A percentile compares a stretch with the other conserved stretches of the same genome.
phyloP scores from a whole-genome alignment of 495 filamentous ascomycete genomes.

The Chaetomidium leptoderma region DNA sequence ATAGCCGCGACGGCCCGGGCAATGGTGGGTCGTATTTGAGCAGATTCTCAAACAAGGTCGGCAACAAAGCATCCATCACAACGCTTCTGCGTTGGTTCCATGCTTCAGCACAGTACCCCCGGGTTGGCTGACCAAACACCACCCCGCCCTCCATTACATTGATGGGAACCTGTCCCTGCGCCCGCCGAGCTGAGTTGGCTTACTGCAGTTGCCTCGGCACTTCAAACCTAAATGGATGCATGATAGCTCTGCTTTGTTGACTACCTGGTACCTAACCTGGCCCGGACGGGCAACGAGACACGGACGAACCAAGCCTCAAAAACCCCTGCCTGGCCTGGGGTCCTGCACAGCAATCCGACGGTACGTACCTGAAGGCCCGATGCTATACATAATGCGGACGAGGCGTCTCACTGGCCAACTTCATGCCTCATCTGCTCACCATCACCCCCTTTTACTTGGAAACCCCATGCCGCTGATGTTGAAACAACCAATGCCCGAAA shows the following conservation, averaged over 20 bases:
- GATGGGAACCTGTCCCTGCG: not conserved
- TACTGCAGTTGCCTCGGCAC: too few relatives aligned
- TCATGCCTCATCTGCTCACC: not conserved
- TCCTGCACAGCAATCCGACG: not conserved
- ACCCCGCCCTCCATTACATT: not conserved
- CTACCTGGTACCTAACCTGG: not conserved
- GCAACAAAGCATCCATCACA: not conserved
- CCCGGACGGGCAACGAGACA: not conserved
- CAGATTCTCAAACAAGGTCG: not conserved
- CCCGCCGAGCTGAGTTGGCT: not conserved
- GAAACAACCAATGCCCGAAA: not conserved
- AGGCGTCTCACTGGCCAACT: not conserved
- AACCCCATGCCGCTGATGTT: not conserved
- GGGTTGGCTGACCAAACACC: not conserved
- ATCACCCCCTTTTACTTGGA: not conserved
- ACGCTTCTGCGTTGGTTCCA: not conserved
- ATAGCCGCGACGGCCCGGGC: slow-evolving; percentile 1
- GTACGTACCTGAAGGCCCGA: not conserved
- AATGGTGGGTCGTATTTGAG: not conserved
- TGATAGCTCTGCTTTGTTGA: too few relatives aligned
- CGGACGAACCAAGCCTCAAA: not conserved
- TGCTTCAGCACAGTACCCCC: not conserved
- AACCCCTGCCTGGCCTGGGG: not conserved
- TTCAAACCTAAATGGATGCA: too few relatives aligned
- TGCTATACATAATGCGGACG: not conserved